A percentile compares a stretch with the other conserved stretches of the same genome.
Conservation (phyloP, 2,329 filamentous ascomycete species). For the Emericellopsis cladophorae region DNA sequence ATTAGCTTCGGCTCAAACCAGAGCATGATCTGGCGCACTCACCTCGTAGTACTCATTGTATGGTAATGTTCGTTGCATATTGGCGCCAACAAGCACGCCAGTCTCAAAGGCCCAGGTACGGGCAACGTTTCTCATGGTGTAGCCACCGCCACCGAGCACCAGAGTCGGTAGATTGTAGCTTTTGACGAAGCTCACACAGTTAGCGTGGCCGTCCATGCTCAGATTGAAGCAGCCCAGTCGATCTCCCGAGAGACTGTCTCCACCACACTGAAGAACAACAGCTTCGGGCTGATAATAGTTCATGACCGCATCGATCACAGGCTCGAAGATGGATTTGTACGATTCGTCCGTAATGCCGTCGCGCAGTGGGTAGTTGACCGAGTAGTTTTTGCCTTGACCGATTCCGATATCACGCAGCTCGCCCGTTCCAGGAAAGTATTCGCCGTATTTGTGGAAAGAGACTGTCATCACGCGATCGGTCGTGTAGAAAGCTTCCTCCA, state of each 20-base stretch:
- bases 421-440: slow-evolving; percentile 89
- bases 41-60: slow-evolving; percentile 93
- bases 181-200: slow-evolving; percentile 88
- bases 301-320: slow-evolving; percentile 79
- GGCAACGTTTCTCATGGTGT: slow-evolving; percentile 94
- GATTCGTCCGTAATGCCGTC: slow-evolving; percentile 84
- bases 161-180: slow-evolving; percentile 73
- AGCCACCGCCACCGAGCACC: slow-evolving; percentile 90
- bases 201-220: slow-evolving; percentile 90
- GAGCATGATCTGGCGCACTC: slow-evolving; percentile 8
- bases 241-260: slow-evolving; percentile 88
- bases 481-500: slow-evolving; percentile 87
- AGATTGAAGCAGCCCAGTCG: slow-evolving; percentile 94
- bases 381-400: slow-evolving; percentile 78
- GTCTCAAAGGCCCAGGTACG: slow-evolving; percentile 97
- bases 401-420: slow-evolving; percentile 78
- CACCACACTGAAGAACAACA: slow-evolving; percentile 91
- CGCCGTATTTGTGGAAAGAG: slow-evolving; percentile 93
- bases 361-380: slow-evolving; percentile 81
- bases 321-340: slow-evolving; percentile 84
- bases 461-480: slow-evolving; percentile 88
- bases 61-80: slow-evolving; percentile 71
- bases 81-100: slow-evolving; percentile 71
- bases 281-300: slow-evolving; percentile 80
- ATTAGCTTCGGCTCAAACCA: slow-evolving; percentile 19